Evolutionary conservation across 2,329 filamentous ascomycete species (phyloP).

Genomic region (Shiraia bambusicola): DNA sequence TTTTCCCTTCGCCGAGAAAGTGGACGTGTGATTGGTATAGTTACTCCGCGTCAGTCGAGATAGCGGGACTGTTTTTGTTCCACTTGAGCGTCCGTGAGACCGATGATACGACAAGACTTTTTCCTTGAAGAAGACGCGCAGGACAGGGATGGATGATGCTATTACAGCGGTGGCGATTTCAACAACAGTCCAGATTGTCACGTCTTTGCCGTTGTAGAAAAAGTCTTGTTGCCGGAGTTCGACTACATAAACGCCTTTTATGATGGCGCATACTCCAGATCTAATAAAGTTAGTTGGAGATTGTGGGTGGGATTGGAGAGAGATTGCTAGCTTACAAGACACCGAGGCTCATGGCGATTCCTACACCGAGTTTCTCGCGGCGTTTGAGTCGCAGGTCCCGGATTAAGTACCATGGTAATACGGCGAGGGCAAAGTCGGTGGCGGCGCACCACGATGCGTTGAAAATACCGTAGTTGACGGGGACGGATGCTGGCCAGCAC

Average conservation of each 20-base stretch:
- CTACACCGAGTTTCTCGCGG: constrained; percentile 31
- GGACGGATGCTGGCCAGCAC: constrained; percentile 21
- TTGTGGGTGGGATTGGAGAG: neutral
- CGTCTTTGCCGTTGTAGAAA: constrained; percentile 33
- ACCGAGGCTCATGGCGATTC: constrained; percentile 36
- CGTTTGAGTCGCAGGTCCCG: constrained; percentile 22
- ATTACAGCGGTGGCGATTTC: constrained; percentile 35
- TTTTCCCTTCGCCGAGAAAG: neutral
- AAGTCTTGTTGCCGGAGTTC: constrained; percentile 29
- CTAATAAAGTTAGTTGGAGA: constrained; percentile 4
- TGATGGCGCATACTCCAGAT: constrained; percentile 29
- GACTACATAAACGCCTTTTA: constrained; percentile 28
- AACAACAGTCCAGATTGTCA: constrained; percentile 33
- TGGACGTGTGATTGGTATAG: neutral
- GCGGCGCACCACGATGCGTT: constrained; percentile 29
- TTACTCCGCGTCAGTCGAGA: neutral
- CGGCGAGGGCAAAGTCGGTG: constrained; percentile 27
- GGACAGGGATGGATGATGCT: constrained; percentile 32
- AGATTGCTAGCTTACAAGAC: constrained; percentile 15
- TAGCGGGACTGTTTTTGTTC: neutral
- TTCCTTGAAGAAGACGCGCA: constrained; percentile 38
- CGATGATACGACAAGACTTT: constrained; percentile 12
- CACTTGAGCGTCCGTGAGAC: neutral
- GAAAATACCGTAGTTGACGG: constrained; percentile 30
- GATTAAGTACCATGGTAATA: constrained; percentile 32